Conservation (phyloP, 148 eudicot species). For the Persicaria maculosa region DNA sequence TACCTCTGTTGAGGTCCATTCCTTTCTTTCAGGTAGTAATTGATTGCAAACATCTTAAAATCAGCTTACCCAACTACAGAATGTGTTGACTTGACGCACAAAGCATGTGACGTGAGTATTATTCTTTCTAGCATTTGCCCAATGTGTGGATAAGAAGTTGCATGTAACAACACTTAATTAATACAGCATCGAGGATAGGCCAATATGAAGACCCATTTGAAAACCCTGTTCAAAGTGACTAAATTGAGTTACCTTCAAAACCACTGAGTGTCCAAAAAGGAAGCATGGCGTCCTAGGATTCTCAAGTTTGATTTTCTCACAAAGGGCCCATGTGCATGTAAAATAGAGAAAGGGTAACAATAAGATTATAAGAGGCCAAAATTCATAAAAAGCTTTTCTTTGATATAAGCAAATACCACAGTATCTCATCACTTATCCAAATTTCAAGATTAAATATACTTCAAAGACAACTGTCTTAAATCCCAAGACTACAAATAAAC, state of each 20-base stretch:
- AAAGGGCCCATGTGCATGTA: conserved; percentile 42
- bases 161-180: conserved; percentile 20
- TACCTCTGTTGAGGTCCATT: too few relatives aligned
- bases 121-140: conserved; percentile 41
- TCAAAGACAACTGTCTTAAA: too few relatives aligned
- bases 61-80: conserved; percentile 52
- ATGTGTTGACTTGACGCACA: conserved; percentile 71
- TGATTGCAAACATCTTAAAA: too few relatives aligned
- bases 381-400: too few relatives aligned
- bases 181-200: neutral
- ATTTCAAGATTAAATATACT: too few relatives aligned
- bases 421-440: too few relatives aligned
- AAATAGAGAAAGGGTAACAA: neutral
- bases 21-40: too few relatives aligned
- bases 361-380: too few relatives aligned
- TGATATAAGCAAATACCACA: too few relatives aligned
- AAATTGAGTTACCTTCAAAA: conserved; percentile 41
- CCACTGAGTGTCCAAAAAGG: conserved; percentile 82
- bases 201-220: neutral
- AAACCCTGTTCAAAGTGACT: neutral
- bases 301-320: conserved; percentile 44
- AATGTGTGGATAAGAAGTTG: conserved; percentile 58
- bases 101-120: conserved; percentile 74
- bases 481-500: too few relatives aligned
- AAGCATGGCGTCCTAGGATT: conserved; percentile 69